These are phyloP conservation scores for Vachellia pachyceras DNA, from an alignment of 306 rosid genomes.

Conservation along the genomic window DNA sequence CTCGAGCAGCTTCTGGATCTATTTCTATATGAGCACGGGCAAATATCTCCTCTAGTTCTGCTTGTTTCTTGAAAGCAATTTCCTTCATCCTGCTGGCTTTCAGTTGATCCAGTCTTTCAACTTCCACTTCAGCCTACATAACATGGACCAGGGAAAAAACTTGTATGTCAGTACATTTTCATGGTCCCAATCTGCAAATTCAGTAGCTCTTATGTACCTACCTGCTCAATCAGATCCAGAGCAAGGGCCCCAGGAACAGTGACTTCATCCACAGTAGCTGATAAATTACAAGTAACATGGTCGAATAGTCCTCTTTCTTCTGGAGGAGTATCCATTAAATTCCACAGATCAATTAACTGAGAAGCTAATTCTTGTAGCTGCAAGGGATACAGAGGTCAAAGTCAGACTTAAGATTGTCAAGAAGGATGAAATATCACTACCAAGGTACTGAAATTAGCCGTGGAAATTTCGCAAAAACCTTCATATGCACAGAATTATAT, in stretches of 20 bases:
- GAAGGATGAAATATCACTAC: conserved; percentile 4
- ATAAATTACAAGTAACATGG: conserved; percentile 94
- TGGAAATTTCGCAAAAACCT: background rate
- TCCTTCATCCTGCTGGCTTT: conserved; percentile 99
- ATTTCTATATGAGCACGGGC: conserved; percentile 84
- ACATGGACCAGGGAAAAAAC: conserved; percentile 30
- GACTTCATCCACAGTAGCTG: conserved; percentile 98
- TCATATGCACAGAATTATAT: background rate
- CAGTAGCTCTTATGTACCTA: conserved; percentile 43
- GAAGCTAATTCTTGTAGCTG: conserved; percentile 98
- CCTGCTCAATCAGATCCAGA: conserved; percentile 89
- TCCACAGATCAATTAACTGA: conserved; percentile 94
- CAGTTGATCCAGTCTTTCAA: conserved; percentile 96
- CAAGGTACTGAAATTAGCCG: conserved; percentile 13
- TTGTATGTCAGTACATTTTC: conserved; percentile 21
- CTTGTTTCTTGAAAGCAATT: conserved; percentile 94
- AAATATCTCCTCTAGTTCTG: conserved; percentile 92
- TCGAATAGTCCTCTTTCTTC: conserved; percentile 92
- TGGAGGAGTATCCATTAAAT: conserved; percentile 93
- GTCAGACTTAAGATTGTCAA: conserved; percentile 5
- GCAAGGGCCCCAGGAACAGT: conserved; percentile 97
- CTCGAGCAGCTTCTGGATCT: conserved; percentile 90
- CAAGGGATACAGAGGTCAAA: conserved; percentile 31
- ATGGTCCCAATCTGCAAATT: conserved; percentile 29
- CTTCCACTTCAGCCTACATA: conserved; percentile 95